Conservation (phyloP, 2,329 filamentous ascomycete species). For the Trichocomaceae sp. region DNA sequence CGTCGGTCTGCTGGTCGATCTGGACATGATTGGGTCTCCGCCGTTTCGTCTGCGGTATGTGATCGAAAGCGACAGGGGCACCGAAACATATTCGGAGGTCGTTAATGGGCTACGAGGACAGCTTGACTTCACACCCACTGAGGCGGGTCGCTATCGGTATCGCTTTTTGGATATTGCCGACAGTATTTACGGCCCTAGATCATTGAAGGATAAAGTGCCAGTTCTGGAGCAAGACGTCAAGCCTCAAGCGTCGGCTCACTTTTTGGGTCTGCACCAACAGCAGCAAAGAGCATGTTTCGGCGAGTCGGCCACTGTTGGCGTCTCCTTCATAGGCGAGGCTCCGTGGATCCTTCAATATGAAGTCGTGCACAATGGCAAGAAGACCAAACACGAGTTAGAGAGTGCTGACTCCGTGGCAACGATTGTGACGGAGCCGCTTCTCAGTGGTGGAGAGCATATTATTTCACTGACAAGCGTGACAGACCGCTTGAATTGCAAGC, state of each 20-base stretch:
- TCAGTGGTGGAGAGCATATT: slow-evolving; percentile 82
- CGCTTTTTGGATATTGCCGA: slow-evolving; percentile 76
- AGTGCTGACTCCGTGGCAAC: slow-evolving; percentile 59
- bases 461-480: slow-evolving; percentile 78
- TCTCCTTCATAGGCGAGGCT: slow-evolving; percentile 70
- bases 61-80: slow-evolving; percentile 55
- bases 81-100: slow-evolving; percentile 47
- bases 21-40: slow-evolving; percentile 86
- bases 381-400: slow-evolving; percentile 60
- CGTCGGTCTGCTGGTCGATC: slow-evolving; percentile 78
- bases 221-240: slow-evolving; percentile 83
- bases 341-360: slow-evolving; percentile 92
- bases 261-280: slow-evolving; percentile 52
- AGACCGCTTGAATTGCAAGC: slow-evolving; percentile 80
- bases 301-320: slow-evolving; percentile 66
- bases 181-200: slow-evolving; percentile 65
- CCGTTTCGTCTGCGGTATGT: slow-evolving; percentile 81
- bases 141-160: slow-evolving; percentile 82
- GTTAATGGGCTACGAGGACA: slow-evolving; percentile 73
- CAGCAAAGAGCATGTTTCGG: slow-evolving; percentile 70
- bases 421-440: slow-evolving; percentile 68
- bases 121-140: slow-evolving; percentile 71
- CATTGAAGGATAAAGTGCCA: slow-evolving; percentile 55
- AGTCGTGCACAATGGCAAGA: slow-evolving; percentile 79
- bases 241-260: slow-evolving; percentile 73